Percentiles rank a stretch among this genome's conserved stretches.
Conservation (phyloP, 2,329 filamentous ascomycete species). For the Gaeumannomyces tritici region DNA sequence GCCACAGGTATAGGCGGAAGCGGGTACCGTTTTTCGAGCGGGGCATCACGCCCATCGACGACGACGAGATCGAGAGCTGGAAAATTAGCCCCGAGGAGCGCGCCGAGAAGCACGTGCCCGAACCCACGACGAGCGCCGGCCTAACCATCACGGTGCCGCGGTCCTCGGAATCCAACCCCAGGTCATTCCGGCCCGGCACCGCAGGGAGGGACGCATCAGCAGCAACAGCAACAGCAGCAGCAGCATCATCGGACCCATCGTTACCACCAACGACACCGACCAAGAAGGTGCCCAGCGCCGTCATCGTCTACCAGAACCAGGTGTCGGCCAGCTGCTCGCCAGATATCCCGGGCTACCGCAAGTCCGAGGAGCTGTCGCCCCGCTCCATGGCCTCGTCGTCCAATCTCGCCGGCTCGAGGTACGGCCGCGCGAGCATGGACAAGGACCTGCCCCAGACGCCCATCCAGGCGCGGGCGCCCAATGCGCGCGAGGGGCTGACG, state of each 20-base stretch:
- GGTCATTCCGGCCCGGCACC: slow-evolving; percentile 4
- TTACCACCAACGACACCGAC: slow-evolving; percentile 10
- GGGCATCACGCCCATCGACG: slow-evolving; percentile 51
- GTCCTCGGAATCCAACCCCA: neutral
- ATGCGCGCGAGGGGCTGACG: slow-evolving; percentile 51
- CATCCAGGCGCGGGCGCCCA: slow-evolving; percentile 49
- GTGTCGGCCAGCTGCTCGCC: slow-evolving; percentile 19
- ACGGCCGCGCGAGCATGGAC: slow-evolving; percentile 20
- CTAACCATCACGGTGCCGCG: slow-evolving; percentile 4
- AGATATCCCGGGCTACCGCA: slow-evolving; percentile 43
- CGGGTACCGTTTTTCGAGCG: slow-evolving; percentile 36
- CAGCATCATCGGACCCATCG: neutral
- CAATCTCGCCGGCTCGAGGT: slow-evolving; percentile 5
- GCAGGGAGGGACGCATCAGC: slow-evolving; percentile 3
- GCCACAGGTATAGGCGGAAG: slow-evolving; percentile 26
- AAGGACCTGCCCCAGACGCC: slow-evolving; percentile 33
- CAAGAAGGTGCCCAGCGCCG: slow-evolving; percentile 23
- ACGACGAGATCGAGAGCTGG: slow-evolving; percentile 59
- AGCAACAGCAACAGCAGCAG: neutral
- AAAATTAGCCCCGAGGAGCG: slow-evolving; percentile 27
- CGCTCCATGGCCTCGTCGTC: slow-evolving; percentile 18
- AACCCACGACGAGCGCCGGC: slow-evolving; percentile 6
- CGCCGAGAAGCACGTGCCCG: neutral
- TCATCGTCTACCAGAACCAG: slow-evolving; percentile 17
- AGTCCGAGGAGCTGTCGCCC: slow-evolving; percentile 20